phyloP scores from a whole-genome alignment of 495 filamentous ascomycete species.

The Podospora pseudoanserina region DNA sequence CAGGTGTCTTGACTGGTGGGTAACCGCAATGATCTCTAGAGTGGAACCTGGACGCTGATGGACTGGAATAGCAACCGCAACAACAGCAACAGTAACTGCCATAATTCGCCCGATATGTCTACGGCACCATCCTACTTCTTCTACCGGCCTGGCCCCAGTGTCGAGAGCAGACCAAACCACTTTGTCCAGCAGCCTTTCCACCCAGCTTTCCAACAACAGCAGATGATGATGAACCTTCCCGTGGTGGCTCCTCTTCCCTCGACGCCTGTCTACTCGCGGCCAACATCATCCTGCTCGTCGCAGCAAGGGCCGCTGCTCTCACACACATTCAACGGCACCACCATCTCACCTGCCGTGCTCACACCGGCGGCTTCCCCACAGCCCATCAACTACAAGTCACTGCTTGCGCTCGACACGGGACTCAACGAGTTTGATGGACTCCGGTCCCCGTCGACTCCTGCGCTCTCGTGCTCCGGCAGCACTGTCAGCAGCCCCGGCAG shows the following conservation, averaged over 20 bases:
- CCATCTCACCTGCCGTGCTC: slow-evolving; percentile 53
- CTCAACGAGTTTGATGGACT: slow-evolving; percentile 63
- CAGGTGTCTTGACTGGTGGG: slow-evolving; percentile 25
- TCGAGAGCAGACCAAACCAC: slow-evolving; percentile 74
- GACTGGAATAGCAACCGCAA: slow-evolving; percentile 8
- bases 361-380: slow-evolving; percentile 78
- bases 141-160: slow-evolving; percentile 75
- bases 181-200: slow-evolving; percentile 70
- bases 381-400: slow-evolving; percentile 66
- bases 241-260: slow-evolving; percentile 55
- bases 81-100: neutral
- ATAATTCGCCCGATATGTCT: slow-evolving; percentile 20
- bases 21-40: slow-evolving; percentile 11
- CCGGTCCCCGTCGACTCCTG: slow-evolving; percentile 85
- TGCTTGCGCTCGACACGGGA: slow-evolving; percentile 77
- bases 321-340: slow-evolving; percentile 53
- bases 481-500: slow-evolving; percentile 80
- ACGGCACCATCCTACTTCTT: slow-evolving; percentile 88
- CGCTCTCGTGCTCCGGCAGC: slow-evolving; percentile 80
- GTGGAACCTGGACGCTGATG: neutral
- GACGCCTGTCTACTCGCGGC: slow-evolving; percentile 71
- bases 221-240: slow-evolving; percentile 51
- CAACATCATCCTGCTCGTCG: slow-evolving; percentile 56
- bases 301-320: slow-evolving; percentile 54
- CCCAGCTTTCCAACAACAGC: slow-evolving; percentile 21